Evolutionary conservation across 2,329 filamentous ascomycete species (phyloP), one percentile per base, ranked within the genome.

Genomic region (Ophiosphaerella herpotricha): DNA sequence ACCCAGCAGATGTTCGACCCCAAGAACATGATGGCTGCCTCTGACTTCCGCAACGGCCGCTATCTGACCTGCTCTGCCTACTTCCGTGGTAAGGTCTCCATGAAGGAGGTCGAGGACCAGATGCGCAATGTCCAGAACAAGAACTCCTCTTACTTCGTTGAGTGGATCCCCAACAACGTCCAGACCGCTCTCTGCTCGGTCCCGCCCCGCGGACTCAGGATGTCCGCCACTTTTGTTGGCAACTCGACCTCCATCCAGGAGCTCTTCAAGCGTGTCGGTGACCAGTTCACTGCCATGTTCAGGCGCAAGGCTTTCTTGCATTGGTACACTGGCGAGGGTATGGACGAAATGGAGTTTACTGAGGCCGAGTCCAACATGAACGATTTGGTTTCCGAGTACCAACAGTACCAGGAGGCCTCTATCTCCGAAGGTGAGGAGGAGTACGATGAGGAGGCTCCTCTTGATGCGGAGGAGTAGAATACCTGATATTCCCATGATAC

Each of bases 311-410:
- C 94, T 87, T 99, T 99, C 91, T 90, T 99, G 86, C 94, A 97
- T 85, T 99, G 94, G 94, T 99, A 99, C 83, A 99, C 94, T 86
- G 92, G 92, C 75, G 94, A 99, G 86, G 94, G 94, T 82, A 99
- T 99, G 94, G 94, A 99, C 81, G 94, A 99, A 88, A 97, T 99
- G 94, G 94, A 99, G 84, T 99, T 99, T 85, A 99, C 94, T 75
- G 94, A 99, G 86, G 94, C 94, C 70, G 94, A 99, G 88, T 96
- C 90, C 81, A 99, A 99, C 85, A 97, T 99, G 94, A 97, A 99
- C 84, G 94, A 99, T 79, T 83, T 99, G 75, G 93, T 99, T 72
- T 96, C 91, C 57, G 94, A 99, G 80, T 99, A 99, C 85, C 94
- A 97, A 86, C 94, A 99, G 81, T 99, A 99, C 87, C 94, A 99